Evolutionary conservation across 768 basidiomycete species (phyloP), one percentile per base, ranked within the genome.

Genomic region (Lactifluus pinguis): DNA sequence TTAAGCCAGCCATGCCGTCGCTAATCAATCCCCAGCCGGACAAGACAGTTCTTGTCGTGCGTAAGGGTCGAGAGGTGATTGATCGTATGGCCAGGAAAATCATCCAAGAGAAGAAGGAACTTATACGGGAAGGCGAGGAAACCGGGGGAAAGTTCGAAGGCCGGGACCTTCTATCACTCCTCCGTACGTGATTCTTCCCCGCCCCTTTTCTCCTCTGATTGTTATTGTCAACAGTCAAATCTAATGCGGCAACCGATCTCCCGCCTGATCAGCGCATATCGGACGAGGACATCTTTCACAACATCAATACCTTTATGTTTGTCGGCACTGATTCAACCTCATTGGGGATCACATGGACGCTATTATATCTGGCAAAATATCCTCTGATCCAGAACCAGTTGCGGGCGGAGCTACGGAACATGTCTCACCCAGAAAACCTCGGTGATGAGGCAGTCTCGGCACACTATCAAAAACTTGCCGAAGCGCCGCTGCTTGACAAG

Each of bases 281-380:
- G 0, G 94, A 97, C 68, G 84, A 87, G 34, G 94, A 95, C 67
- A 85, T 95, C 53, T 77, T 93, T 11, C 77, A 90, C 68, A 92
- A 85, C 61, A 85, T 95, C 72, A 91, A 89, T 66, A 93, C 92
- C 0, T 89, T 95, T 71, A 83, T 93, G 79, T 92, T 93, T 69
- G 91, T 88, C 21, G 93, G 93, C 4, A 90, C 92, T 13, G 92
- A 95, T 68, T 91, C 92, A 0, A 87, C 87, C 11, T 88, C 89
- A 2, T 81, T 94, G 32, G 80, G 86, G 5, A 73, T 95, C 48
- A 89, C 89, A 0, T 97, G 94, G 93, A 84, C 85, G 2, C 71
- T 95, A n/a, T 75, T 84, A 59, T 75, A 89, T 15, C 80, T 97
- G 42, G 83, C 91, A 0, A 77, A 80, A 66, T 73, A 89, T 68